Evolutionary conservation across 176 grass and related monocot species (phyloP).

Genomic region (Aegilops longissima): DNA sequence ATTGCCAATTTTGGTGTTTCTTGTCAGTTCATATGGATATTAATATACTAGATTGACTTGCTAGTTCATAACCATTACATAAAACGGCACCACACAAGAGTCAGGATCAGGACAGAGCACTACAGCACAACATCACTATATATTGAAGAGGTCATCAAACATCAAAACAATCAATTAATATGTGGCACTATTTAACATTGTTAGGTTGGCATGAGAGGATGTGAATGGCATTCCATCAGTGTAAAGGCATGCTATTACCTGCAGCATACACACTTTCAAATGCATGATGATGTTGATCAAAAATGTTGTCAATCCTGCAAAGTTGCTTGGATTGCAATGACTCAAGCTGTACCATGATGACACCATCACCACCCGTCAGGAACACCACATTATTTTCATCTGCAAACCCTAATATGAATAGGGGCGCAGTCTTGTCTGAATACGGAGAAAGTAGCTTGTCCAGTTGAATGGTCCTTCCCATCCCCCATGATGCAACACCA

Average conservation of each 20-base stretch:
- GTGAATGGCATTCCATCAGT: neutral
- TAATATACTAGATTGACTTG: too few species aligned
- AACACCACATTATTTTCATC: neutral
- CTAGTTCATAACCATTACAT: too few species aligned
- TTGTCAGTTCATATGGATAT: too few species aligned
- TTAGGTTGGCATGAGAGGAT: neutral
- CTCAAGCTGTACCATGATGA: neutral
- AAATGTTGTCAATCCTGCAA: too few species aligned
- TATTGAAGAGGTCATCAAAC: neutral
- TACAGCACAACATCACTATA: neutral
- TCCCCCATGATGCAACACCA: neutral
- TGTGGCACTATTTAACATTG: neutral
- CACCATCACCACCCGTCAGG: neutral
- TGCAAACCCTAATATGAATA: neutral
- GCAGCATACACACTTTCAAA: neutral
- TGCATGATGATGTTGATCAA: neutral
- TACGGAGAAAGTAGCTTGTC: neutral
- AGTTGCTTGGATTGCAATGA: neutral
- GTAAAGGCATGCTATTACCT: neutral
- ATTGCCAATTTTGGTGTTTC: too few species aligned
- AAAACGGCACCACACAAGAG: too few species aligned
- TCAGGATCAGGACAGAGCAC: too few species aligned
- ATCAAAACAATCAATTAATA: neutral
- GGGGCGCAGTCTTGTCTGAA: neutral
- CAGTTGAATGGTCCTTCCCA: neutral